Percentiles rank a stretch among this genome's conserved stretches.
phyloP scores from a whole-genome alignment of 2,329 filamentous ascomycete species.

The Didymella keratinophila region DNA sequence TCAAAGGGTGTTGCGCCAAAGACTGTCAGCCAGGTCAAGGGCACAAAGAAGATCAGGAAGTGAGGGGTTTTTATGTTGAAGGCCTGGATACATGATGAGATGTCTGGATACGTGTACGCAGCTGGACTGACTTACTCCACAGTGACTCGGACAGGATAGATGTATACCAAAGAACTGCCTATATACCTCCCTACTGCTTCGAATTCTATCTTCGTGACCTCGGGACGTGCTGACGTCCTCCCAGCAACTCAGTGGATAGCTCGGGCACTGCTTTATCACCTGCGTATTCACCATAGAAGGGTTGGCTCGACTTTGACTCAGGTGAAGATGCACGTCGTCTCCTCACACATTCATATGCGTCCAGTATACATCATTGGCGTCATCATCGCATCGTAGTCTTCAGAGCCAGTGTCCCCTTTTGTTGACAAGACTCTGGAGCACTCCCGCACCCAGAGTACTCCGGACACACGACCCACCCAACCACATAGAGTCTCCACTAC shows the following conservation, averaged over 20 bases:
- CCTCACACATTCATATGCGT: too few relatives aligned
- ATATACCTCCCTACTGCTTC: too few relatives aligned
- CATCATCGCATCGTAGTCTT: neutral
- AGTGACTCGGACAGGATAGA: neutral
- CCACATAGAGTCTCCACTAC: too few relatives aligned
- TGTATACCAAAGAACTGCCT: neutral
- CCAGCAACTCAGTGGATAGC: neutral
- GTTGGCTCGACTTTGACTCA: too few relatives aligned
- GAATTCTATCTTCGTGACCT: neutral
- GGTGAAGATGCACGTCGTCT: too few relatives aligned
- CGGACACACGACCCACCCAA: too few relatives aligned
- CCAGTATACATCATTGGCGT: too few relatives aligned
- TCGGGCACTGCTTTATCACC: neutral
- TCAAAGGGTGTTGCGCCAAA: constrained; percentile 30
- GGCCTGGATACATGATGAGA: neutral
- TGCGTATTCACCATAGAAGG: too few relatives aligned
- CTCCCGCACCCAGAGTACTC: too few relatives aligned
- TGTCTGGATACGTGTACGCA: neutral
- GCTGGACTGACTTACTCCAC: constrained; percentile 2
- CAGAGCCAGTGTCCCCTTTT: too few relatives aligned
- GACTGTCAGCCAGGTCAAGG: neutral
- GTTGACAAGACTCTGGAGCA: too few relatives aligned
- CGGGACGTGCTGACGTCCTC: neutral
- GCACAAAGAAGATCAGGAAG: neutral
- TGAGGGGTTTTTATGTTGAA: neutral